Base-by-base conservation (phyloP, 2,329 filamentous ascomycete species). In the Xylariaceae sp. region DNA sequence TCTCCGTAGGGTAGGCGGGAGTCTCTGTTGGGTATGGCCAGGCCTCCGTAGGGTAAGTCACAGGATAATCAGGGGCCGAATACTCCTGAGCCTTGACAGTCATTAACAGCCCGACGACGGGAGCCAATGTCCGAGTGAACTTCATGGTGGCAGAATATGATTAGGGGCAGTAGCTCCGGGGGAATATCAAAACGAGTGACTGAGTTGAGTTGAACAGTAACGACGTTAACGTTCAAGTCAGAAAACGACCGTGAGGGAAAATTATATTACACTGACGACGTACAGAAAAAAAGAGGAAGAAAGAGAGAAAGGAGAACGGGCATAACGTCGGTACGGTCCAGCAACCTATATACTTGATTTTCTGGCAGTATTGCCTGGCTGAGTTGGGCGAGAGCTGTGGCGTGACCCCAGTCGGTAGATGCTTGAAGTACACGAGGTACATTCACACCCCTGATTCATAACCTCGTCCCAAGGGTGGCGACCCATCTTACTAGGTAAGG, bases 61-160 rank as follows among this genome's bases (percentile, higher is more conserved):
- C 51, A 23, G 61, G 53, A 18, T 63, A 64, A 1, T 17, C 45
- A 1, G 53, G 30, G 18, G 57, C 58, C 13, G 58, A 56, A 30
- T 63, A 63, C 2, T 23, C 49, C n/a, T 48, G 51, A 55, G 71
- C 71, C 39, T 68, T 64, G 34, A 65, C 72, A 15, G 65, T 62
- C 53, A 69, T 64, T 51, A 72, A 61, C 58, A 76, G 67, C 55
- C 71, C 73, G 47, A 64, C 72, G 47, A 66, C 61, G 59, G 73
- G 68, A 51, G 68, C 67, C 17, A 76, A 61, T 34, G 71, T 53
- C 60, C 73, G 69, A 60, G 67, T 63, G 62, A 73, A 65, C 66
- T 70, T 75, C 75, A 77, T 77, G 7, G 63, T 73, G 67, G 61
- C 61, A 51, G 60, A 53, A 55, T 45, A 41, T 41, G 37, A 8